A percentile compares a stretch with the other conserved stretches of the same genome.
Evolutionary conservation across 2,329 filamentous ascomycete genomes (phyloP).

Genomic region (Pseudogymnoascus sp.): DNA sequence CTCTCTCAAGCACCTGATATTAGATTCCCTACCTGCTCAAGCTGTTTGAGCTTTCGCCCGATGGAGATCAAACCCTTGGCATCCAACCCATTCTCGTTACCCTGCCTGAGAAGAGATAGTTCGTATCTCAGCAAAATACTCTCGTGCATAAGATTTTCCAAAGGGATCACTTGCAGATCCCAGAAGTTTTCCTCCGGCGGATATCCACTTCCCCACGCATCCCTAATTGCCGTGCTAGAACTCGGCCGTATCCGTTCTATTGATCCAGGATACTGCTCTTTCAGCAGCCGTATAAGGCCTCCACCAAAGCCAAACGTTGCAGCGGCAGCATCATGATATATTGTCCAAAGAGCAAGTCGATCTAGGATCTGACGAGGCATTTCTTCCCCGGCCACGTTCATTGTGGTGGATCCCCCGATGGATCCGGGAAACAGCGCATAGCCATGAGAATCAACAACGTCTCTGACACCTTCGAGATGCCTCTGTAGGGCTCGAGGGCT

Average conservation of each 20-base stretch:
- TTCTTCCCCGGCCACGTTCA: not conserved
- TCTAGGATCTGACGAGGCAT: not conserved
- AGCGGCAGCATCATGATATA: slow-evolving; percentile 12
- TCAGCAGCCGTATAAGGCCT: slow-evolving; percentile 8
- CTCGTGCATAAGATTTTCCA: slow-evolving; percentile 10
- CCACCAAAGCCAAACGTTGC: slow-evolving; percentile 12
- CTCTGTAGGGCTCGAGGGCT: slow-evolving; percentile 9
- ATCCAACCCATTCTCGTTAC: not conserved
- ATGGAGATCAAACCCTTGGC: slow-evolving; percentile 2
- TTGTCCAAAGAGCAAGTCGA: slow-evolving; percentile 3
- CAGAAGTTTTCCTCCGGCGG: slow-evolving; percentile 10
- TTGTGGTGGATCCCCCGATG: not conserved
- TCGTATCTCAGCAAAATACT: slow-evolving; percentile 11
- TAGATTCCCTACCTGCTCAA: slow-evolving; percentile 9
- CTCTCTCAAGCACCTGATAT: not conserved
- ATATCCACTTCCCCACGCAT: slow-evolving; percentile 11
- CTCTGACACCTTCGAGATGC: slow-evolving; percentile 11
- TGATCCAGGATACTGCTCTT: slow-evolving; percentile 10
- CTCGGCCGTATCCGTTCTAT: slow-evolving; percentile 8
- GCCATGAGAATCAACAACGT: not conserved
- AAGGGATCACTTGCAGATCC: slow-evolving; percentile 11
- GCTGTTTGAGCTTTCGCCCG: slow-evolving; percentile 9
- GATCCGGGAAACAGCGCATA: not conserved
- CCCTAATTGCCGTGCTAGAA: slow-evolving; percentile 6
- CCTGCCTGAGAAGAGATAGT: not conserved